Evolutionary conservation across 164 flowering plant genomes (phyloP), one percentile per base, ranked within the genome.

Genomic region (Vitis riparia): DNA sequence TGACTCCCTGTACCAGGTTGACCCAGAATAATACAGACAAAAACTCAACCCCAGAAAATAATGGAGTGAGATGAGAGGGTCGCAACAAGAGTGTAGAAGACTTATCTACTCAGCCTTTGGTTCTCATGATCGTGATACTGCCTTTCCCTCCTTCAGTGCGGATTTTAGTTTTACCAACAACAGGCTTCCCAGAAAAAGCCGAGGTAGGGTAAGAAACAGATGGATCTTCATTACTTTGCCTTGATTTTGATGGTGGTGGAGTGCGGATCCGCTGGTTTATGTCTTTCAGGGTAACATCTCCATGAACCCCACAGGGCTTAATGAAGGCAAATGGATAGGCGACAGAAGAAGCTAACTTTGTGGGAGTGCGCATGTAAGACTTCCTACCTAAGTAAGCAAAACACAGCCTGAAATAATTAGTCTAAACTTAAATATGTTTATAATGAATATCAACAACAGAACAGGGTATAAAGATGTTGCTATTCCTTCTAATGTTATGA

Each of bases 131-230:
- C 48, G 97, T 94, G 68, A 92, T 94, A 86, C 99, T 94, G 10
- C 98, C 98, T 76, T 85, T 92, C 59, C 99, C 99, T 50, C 97
- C 99, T 82, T 92, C 94, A 11, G 97, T 94, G 68, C 80, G 95
- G 64, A 94, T 92, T 76, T 89, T 94, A 8, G 93, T 94, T 81
- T 89, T 92, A 10, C 87, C 95, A 70, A 94, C 95, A 9, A 94
- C 97, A 48, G 95, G 99, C 80, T 94, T 94, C 68, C 99, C 97
- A 11, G 97, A 89, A 71, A 94, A 92, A 9, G 97, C 97, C 17
- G 99, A 91, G 62, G 86, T 95, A 11, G 91, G 97, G 73, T 80
- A 87, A 59, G 82, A 49, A 74, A 75, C 72, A n/a, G 78, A 29
- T 44, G 82, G 72, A 11, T 88, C 89, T 53, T 88, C 89, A 11